Evolutionary conservation across 2,329 filamentous ascomycete species (phyloP).

Genomic region (Pseudophaeomoniella oleicola): DNA sequence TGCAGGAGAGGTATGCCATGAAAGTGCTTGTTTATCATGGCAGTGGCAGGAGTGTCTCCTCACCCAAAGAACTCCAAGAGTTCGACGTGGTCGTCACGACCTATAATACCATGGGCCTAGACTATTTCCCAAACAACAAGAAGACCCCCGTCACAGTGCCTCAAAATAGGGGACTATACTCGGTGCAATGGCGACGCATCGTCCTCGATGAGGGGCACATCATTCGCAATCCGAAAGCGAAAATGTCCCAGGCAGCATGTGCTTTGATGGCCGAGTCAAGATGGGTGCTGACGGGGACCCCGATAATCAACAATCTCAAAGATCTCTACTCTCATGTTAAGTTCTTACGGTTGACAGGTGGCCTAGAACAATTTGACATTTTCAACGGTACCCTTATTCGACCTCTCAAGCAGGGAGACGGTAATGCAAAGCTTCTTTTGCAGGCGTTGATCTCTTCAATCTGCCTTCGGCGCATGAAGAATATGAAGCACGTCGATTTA

Average conservation of each 20-base stretch:
- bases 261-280: constrained; percentile 54
- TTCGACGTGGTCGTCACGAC: constrained; percentile 73
- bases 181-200: constrained; percentile 59
- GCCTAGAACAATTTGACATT: constrained; percentile 55
- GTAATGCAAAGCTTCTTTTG: constrained; percentile 47
- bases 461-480: constrained; percentile 68
- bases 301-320: constrained; percentile 68
- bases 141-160: constrained; percentile 26
- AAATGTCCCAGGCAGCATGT: constrained; percentile 54
- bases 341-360: constrained; percentile 62
- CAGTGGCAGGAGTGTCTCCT: constrained; percentile 39
- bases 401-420: constrained; percentile 45
- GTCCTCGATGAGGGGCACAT: constrained; percentile 74
- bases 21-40: constrained; percentile 65
- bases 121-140: constrained; percentile 39
- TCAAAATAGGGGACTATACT: constrained; percentile 40
- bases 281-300: constrained; percentile 70
- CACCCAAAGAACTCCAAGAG: constrained; percentile 39
- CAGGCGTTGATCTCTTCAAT: constrained; percentile 68
- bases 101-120: constrained; percentile 60
- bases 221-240: constrained; percentile 64
- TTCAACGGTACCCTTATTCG: constrained; percentile 61
- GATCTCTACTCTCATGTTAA: constrained; percentile 69
- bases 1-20: constrained; percentile 47
- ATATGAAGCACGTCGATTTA: constrained; percentile 77